Evolutionary conservation across 2,329 filamentous ascomycete species (phyloP), one percentile per base, ranked within the genome.

Genomic region (Clonostachys chloroleuca): DNA sequence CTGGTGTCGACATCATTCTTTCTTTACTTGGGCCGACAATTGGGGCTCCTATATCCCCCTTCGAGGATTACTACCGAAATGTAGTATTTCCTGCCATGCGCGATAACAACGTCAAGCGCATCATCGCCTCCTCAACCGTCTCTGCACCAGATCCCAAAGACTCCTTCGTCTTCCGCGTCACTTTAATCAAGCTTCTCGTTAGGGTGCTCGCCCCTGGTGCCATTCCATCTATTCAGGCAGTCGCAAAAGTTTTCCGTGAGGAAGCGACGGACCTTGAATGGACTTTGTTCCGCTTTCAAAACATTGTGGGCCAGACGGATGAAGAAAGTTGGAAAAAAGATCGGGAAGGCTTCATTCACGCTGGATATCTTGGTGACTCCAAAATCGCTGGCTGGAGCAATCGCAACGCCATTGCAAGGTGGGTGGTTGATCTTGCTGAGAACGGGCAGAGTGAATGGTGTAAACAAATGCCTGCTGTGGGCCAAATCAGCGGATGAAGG

Each of bases 51-150:
- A 30, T 30, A 30, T 30, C 24, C 8, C 24, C 24, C 8, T 30
- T 30, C 6, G 24, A 30, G 9, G 24, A 30, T 30, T 30, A 30
- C 24, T 30, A 30, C 9, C 24, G 24, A 9, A 9, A 30, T 30
- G 24, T 30, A 3, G 24, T 30, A 30, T 30, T 30, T 30, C 49
- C 49, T 13, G 41, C 58, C 12, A 62, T 62, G 59, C 53, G 52
- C 17, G 30, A 57, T 42, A 54, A 64, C 43, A 50, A 54, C 47
- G 61, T 65, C 41, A 30, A 51, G 5, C 59, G 66, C 8, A 63
- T 68, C 34, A 50, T 65, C 14, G 62, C 58, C 6, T 65, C 65
- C 60, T 51, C 58, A 7, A 68, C 65, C 5, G 40, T 63, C 9
- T 63, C 64, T 7, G 50, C 58, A 20, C 47, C 52, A n/a, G 47